Evolutionary conservation across 1,139 yeast species (phyloP), one percentile per base, ranked within the genome.

Genomic region (Suhomyces choctaworum): DNA sequence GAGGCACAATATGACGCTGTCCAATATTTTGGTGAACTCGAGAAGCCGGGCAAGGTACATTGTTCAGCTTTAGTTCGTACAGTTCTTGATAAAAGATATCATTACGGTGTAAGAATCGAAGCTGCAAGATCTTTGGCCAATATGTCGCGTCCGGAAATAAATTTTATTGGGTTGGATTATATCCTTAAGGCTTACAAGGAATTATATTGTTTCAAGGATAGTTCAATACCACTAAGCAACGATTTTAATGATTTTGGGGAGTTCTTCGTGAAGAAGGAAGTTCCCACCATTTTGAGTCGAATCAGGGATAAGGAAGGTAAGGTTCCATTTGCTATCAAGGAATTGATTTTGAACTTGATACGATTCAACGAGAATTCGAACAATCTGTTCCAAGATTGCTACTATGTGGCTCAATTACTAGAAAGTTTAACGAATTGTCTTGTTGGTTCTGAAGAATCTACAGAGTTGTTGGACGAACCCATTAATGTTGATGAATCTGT

Each of bases 1-100:
- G 96, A 89, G 46, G 98, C 98, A 0, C 99, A 94, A 54, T 66
- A 78, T 35, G 96, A 89, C 40, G 90, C 97, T 3, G 76, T 90
- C 11, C 66, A 73, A 32, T 87, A 77, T 58, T 90, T 88, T 58
- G 81, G 82, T 7, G 74, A 70, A 20, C 66, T 74, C 4, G 74
- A 70, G 27, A 75, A 77, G 40, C 86, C 90, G 0, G 58, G 54
- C 13, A 67, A 78, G 0, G 66, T 83, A 4, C 86, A 89, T 54
- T 88, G 96, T 7, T 82, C 96, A 0, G 76, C 86, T 16, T 64
- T 94, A 27, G 67, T 88, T 3, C 69, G 97, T 40, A 90, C 97
- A 0, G 60, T 88, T 8, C 73, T 90, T 79, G 99, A 94, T 55
- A 58, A 72, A 9, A 66, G 97, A 30, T 94, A 94, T 56, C 92